These are phyloP conservation scores for Trichoderma arundinaceum DNA, from an alignment of 2,329 filamentous ascomycete species.

Conservation along the genomic window DNA sequence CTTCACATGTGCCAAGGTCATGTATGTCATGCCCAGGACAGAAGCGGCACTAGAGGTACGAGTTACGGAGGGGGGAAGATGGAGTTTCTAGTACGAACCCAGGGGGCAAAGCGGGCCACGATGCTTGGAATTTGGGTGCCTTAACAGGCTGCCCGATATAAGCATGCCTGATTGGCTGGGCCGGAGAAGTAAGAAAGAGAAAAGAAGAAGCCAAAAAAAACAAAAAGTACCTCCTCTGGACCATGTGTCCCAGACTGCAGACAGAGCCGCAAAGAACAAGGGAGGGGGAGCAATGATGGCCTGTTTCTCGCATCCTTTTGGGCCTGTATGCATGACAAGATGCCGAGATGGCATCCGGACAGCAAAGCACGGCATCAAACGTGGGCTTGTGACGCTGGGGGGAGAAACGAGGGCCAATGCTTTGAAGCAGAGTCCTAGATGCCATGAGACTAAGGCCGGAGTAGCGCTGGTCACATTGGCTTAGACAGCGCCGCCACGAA, in stretches of 20 bases:
- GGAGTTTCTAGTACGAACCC: no score
- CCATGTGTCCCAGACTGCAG: not conserved
- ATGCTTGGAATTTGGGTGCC: conserved; percentile 27
- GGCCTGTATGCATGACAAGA: conserved; percentile 24
- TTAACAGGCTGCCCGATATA: conserved; percentile 31
- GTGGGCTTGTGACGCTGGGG: not conserved
- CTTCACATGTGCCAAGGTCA: conserved; percentile 3
- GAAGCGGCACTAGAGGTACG: no score
- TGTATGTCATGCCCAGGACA: not conserved
- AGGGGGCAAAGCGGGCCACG: not conserved
- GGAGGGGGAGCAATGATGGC: not conserved
- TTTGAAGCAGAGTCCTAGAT: not conserved
- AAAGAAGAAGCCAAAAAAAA: not conserved
- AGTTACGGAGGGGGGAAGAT: not conserved
- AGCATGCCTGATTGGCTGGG: conserved; percentile 18
- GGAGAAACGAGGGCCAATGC: not conserved
- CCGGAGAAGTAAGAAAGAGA: not conserved
- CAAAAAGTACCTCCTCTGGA: not conserved
- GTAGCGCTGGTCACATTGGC: not conserved
- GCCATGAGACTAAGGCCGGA: not conserved
- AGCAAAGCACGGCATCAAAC: conserved; percentile 7
- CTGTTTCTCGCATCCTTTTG: conserved; percentile 18
- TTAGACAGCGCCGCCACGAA: not conserved
- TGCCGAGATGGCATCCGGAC: not conserved
- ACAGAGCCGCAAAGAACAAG: not conserved